Evolutionary conservation across 1,139 yeast genomes (phyloP).

Genomic region (Saccharomyces hybrid): DNA sequence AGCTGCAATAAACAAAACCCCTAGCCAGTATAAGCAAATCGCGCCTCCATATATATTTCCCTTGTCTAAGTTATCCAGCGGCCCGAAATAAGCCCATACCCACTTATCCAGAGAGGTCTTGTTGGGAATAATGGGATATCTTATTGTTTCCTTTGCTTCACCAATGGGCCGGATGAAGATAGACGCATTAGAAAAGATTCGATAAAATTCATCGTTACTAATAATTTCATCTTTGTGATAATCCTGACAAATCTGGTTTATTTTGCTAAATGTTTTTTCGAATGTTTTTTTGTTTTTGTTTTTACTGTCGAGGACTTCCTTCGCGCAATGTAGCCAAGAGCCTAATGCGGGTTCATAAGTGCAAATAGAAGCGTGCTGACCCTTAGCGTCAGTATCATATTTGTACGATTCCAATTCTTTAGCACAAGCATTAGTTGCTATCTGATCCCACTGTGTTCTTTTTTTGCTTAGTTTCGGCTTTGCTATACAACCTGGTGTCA

Average conservation of each 20-base stretch:
- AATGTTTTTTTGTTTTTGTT: not conserved
- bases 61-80: slow-evolving; percentile 1
- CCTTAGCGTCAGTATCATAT: not conserved
- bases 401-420: slow-evolving; percentile 1
- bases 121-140: not conserved
- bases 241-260: not conserved
- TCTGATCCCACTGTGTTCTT: slow-evolving; percentile 3
- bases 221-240: not conserved
- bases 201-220: not conserved
- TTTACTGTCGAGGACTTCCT: slow-evolving; percentile 2
- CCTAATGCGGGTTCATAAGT: slow-evolving; percentile 3
- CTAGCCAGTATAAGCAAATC: not conserved
- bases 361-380: slow-evolving; percentile 2
- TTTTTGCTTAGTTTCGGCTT: not conserved
- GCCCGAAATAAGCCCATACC: not conserved
- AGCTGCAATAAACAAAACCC: not conserved
- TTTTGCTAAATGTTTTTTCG: not conserved
- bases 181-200: not conserved
- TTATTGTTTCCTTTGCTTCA: not conserved
- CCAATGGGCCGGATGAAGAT: not conserved
- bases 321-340: slow-evolving; percentile 4
- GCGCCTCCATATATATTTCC: not conserved
- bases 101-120: not conserved
- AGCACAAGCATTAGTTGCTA: slow-evolving; percentile 4
- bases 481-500: not conserved